These are phyloP conservation scores for Phoenix roebelenii DNA, from an alignment of 176 grass and related monocot species.

Conservation along the genomic window DNA sequence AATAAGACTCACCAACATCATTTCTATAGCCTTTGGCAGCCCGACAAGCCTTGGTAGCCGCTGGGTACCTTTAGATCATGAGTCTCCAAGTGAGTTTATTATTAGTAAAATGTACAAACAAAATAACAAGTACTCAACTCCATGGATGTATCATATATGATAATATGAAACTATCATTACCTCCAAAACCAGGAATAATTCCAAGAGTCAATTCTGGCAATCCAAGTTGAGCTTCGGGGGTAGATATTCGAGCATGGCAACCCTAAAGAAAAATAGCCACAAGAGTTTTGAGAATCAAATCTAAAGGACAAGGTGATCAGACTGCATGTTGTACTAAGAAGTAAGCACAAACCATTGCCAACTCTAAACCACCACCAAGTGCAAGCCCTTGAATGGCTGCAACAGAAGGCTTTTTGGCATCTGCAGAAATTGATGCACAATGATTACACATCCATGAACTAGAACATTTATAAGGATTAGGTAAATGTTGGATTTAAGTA, in stretches of 20 bases:
- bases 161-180: slow-evolving; percentile 22
- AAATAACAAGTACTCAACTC: too few relatives aligned
- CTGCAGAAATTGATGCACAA: slow-evolving; percentile 19
- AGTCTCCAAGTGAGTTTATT: not conserved
- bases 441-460: too few relatives aligned
- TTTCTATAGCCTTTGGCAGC: slow-evolving; percentile 84
- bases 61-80: slow-evolving; percentile 61
- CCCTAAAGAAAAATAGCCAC: slow-evolving; percentile 34
- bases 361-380: slow-evolving; percentile 89
- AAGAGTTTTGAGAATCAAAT: slow-evolving; percentile 4
- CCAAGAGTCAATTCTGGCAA: slow-evolving; percentile 92
- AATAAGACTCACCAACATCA: slow-evolving; percentile 78
- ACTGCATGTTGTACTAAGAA: slow-evolving; percentile 3
- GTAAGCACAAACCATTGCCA: slow-evolving; percentile 55
- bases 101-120: too few relatives aligned
- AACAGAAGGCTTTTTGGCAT: slow-evolving; percentile 81
- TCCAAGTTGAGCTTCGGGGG: slow-evolving; percentile 91
- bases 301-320: not conserved
- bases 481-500: too few relatives aligned
- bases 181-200: slow-evolving; percentile 95
- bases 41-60: slow-evolving; percentile 95
- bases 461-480: too few relatives aligned
- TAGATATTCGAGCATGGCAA: slow-evolving; percentile 94
- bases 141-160: too few relatives aligned
- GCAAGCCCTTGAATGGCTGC: slow-evolving; percentile 92